Evolutionary conservation across 345 rosid genomes (phyloP), one percentile per base, ranked within the genome.

Genomic region (Dipteronia dyeriana): DNA sequence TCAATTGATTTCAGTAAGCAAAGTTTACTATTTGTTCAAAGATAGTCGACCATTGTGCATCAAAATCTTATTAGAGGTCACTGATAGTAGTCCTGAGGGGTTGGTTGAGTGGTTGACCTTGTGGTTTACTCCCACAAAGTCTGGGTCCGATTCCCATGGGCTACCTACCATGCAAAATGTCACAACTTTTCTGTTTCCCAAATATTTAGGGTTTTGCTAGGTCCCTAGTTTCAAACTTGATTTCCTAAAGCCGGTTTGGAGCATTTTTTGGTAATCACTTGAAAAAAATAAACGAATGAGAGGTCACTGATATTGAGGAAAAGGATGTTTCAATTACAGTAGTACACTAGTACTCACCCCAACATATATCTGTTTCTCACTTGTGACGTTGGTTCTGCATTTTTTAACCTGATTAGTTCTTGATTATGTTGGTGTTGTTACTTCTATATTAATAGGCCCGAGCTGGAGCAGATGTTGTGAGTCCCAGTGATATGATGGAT

Each of bases 401-500:
- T 45, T 61, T 31, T 64, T 76, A 45, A 47, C 19, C 47, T 51
- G 66, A 47, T 8, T 2, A 14, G 19, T 62, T 57, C 65, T 45
- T 80, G 66, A 67, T 71, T 64, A 26, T 77, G 56, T 23, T 66
- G 75, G 62, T 74, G 76, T 31, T 78, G 57, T 76, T 71, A 62
- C 74, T 59, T 62, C n/a, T 49, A 9, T 60, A 49, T 22, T 59
- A 54, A 60, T 71, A 95, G 93, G 98, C 97, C 7, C 87, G 90
- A 74, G 97, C 97, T 73, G 98, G 98, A 77, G 92, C 98, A 51
- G 99, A 95, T 89, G 97, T 95, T 84, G 93, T 95, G 66, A 87
- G 97, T 87, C 94, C 99, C 22, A 93, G 99, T 85, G 99, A 95
- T 79, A 95, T 95, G 99, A 87, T 95, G 92, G 99, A 95, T 84